Percentiles rank a stretch among this genome's conserved stretches.
phyloP scores from a whole-genome alignment of 371 early-diverging fungal genomes.

The Mucor saturninus region DNA sequence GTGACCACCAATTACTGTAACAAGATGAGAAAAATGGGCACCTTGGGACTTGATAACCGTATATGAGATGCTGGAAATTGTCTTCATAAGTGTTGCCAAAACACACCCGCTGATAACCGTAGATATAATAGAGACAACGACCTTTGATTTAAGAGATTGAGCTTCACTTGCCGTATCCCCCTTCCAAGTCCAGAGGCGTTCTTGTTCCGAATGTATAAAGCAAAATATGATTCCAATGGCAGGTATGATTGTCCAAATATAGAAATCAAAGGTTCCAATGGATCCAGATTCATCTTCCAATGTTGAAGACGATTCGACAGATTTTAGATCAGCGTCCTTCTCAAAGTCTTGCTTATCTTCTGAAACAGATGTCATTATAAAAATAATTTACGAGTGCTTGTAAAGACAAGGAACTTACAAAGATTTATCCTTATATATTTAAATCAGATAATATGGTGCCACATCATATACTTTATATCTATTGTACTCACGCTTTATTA shows the following conservation, averaged over 20 bases:
- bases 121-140: neutral
- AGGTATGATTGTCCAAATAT: neutral
- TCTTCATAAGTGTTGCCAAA: neutral
- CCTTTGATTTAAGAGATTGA: neutral
- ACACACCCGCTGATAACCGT: neutral
- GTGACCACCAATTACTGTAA: neutral
- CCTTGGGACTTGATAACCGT: neutral
- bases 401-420: too few species aligned
- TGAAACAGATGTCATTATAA: too few species aligned
- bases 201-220: neutral
- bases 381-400: too few species aligned
- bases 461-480: too few species aligned
- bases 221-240: neutral
- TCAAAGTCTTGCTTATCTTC: too few species aligned
- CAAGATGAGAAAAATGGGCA: conserved; percentile 1
- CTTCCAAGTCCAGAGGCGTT: neutral
- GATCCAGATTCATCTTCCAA: neutral
- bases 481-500: too few species aligned
- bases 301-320: too few species aligned
- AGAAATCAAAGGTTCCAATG: neutral
- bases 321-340: too few species aligned
- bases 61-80: neutral
- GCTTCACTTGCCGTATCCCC: neutral
- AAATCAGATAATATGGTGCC: too few species aligned
- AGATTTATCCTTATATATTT: too few species aligned